Percentiles rank a stretch among this genome's conserved stretches.
Evolutionary conservation across 106 monocot species (phyloP).

Genomic region (Triglochin maritima): DNA sequence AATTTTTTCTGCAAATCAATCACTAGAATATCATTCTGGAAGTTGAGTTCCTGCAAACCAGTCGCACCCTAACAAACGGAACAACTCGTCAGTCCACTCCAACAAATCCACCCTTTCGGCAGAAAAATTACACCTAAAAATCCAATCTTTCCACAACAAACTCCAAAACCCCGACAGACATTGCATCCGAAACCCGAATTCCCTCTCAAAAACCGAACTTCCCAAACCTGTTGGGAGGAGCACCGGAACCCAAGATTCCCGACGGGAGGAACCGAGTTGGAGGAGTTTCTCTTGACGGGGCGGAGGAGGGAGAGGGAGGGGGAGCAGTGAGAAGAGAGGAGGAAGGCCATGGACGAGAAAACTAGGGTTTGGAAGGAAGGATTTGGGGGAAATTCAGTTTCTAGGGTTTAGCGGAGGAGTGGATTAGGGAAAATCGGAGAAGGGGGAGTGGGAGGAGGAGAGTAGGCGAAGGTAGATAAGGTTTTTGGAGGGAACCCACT

Average conservation of each 20-base stretch:
- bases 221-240: conserved; percentile 3
- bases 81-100: no score
- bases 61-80: no score
- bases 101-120: no score
- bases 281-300: neutral
- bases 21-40: no score
- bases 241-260: conserved; percentile 17
- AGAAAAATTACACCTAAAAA: no score
- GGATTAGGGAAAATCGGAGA: neutral
- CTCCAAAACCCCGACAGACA: neutral
- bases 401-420: neutral
- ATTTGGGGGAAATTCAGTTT: neutral
- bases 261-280: neutral
- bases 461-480: neutral
- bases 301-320: neutral
- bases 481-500: neutral
- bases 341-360: conserved; percentile 23
- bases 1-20: no score
- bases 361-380: neutral
- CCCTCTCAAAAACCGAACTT: neutral
- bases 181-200: no score
- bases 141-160: neutral
- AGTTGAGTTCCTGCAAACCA: no score
- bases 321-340: conserved; percentile 27
- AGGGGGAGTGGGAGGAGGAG: neutral